Conservation (phyloP, 257 asterid genomes). For the Solanum paucissectum region DNA sequence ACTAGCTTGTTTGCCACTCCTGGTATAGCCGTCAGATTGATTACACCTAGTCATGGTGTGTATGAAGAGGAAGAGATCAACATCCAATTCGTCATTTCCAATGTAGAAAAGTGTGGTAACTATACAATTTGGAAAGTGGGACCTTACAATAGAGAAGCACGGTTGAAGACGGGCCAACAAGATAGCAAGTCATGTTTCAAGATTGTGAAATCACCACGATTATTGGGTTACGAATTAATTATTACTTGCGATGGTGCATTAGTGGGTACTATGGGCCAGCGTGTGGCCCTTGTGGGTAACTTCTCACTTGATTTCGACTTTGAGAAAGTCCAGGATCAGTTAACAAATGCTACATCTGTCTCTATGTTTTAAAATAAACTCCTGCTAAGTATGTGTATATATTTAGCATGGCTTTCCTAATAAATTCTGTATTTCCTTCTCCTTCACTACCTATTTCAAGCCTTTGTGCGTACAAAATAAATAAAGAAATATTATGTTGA, state of each 20-base stretch:
- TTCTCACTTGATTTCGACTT: no score
- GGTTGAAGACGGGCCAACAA: no score
- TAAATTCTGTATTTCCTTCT: no score
- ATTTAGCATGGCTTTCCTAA: background rate
- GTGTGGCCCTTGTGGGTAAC: background rate
- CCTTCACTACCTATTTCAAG: no score
- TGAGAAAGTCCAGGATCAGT: no score
- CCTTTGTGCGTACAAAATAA: no score
- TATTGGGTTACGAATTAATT: background rate
- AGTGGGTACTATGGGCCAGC: background rate
- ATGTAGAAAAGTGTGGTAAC: background rate
- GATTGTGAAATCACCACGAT: background rate
- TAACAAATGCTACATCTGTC: no score
- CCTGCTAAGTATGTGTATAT: background rate
- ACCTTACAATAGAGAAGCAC: no score
- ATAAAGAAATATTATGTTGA: no score
- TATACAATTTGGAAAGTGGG: background rate
- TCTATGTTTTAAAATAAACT: background rate
- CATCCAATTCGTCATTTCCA: background rate
- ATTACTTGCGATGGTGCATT: background rate
- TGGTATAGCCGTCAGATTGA: background rate
- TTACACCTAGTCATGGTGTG: background rate
- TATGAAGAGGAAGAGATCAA: background rate
- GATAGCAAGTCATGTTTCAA: background rate
- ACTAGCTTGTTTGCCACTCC: no score